These are phyloP conservation scores for Sporothrix curviconia DNA, from an alignment of 2,329 filamentous ascomycete species.

Conservation along the genomic window DNA sequence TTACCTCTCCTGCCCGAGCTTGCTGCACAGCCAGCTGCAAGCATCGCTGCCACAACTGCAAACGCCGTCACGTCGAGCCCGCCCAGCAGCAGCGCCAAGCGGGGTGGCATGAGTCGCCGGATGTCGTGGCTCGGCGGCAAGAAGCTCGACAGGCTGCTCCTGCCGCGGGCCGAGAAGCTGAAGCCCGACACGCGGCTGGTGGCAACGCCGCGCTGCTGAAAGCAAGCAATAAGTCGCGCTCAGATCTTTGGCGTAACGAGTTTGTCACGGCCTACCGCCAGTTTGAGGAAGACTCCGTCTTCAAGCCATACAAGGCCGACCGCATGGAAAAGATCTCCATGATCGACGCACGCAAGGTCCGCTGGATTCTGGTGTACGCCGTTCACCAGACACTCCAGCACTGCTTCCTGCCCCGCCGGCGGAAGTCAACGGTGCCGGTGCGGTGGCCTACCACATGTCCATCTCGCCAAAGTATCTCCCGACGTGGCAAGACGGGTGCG, in stretches of 20 bases:
- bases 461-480: slow-evolving; percentile 38
- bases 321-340: slow-evolving; percentile 51
- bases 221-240: slow-evolving; percentile 41
- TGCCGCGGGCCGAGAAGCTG: slow-evolving; percentile 29
- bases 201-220: slow-evolving; percentile 45
- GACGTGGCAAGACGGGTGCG: slow-evolving; percentile 33
- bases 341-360: slow-evolving; percentile 65
- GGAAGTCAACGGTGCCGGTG: slow-evolving; percentile 52
- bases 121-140: slow-evolving; percentile 37
- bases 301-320: slow-evolving; percentile 45
- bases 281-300: slow-evolving; percentile 58
- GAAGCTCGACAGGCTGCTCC: slow-evolving; percentile 9
- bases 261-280: slow-evolving; percentile 62
- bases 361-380: slow-evolving; percentile 72
- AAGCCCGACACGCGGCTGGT: slow-evolving; percentile 43
- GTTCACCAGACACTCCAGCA: slow-evolving; percentile 65
- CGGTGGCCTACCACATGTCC: slow-evolving; percentile 51
- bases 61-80: not conserved
- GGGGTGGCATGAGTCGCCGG: slow-evolving; percentile 23
- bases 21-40: not conserved
- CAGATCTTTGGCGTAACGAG: slow-evolving; percentile 36
- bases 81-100: slow-evolving; percentile 12
- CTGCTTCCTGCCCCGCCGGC: slow-evolving; percentile 51
- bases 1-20: slow-evolving; percentile 58
- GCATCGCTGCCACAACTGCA: not conserved